These are phyloP conservation scores for Bacterosira constricta DNA, from an alignment of 108 stramenopile species.

Conservation along the genomic window DNA sequence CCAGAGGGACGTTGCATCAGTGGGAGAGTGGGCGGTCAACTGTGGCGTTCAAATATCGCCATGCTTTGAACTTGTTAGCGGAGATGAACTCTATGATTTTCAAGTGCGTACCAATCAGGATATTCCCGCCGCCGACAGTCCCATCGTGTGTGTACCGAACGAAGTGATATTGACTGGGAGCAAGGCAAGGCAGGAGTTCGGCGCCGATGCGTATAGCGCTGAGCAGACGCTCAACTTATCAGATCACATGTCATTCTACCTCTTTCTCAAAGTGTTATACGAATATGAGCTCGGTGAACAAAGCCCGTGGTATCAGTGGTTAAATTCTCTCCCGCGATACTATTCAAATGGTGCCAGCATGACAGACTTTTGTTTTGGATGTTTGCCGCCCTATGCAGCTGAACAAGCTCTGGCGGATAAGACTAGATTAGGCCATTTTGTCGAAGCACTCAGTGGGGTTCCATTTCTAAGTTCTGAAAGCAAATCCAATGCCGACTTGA, in stretches of 20 bases:
- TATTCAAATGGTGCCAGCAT: constrained; percentile 33
- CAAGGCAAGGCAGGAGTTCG: constrained; percentile 6
- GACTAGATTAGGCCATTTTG: constrained; percentile 2
- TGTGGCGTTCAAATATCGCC: constrained; percentile 9
- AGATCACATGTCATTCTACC: constrained; percentile 4
- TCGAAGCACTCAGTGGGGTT: background rate
- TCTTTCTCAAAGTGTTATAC: constrained; percentile 8
- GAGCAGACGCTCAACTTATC: background rate
- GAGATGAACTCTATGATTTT: background rate
- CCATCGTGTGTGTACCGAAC: constrained; percentile 4
- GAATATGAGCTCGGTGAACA: constrained; percentile 22
- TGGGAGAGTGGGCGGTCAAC: constrained; percentile 19
- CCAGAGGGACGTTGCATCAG: constrained; percentile 1
- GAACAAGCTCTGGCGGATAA: constrained; percentile 11
- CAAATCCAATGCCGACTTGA: constrained; percentile 15
- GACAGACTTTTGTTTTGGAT: constrained; percentile 41
- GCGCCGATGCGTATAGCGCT: background rate
- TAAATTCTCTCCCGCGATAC: constrained; percentile 35
- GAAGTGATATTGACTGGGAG: constrained; percentile 11
- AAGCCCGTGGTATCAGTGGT: constrained; percentile 9
- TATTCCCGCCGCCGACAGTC: constrained; percentile 6
- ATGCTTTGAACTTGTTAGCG: constrained; percentile 24
- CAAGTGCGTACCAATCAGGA: background rate
- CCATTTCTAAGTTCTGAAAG: background rate
- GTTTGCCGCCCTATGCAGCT: constrained; percentile 36